Percentiles rank a stretch among this genome's conserved stretches.
Evolutionary conservation across 208 protist species (phyloP).

Genomic region (Trypanosoma lewisi): DNA sequence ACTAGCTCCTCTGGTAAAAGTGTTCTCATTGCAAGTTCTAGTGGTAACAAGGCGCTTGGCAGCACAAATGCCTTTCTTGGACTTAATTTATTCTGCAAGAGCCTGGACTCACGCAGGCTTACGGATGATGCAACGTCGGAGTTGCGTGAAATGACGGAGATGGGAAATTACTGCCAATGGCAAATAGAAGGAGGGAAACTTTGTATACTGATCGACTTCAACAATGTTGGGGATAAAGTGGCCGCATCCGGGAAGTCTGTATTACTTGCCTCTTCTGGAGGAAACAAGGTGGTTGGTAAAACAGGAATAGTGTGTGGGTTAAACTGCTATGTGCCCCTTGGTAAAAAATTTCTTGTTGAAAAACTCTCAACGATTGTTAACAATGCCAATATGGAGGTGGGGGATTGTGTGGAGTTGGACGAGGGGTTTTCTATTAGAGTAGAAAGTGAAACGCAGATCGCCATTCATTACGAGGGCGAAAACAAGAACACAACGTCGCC

Average conservation of each 20-base stretch:
- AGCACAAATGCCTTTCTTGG: slow-evolving; percentile 65
- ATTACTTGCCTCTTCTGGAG: slow-evolving; percentile 58
- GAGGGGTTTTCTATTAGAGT: slow-evolving; percentile 39
- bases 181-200: slow-evolving; percentile 35
- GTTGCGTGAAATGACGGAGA: slow-evolving; percentile 33
- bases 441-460: slow-evolving; percentile 15
- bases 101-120: slow-evolving; percentile 35
- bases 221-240: slow-evolving; percentile 30
- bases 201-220: slow-evolving; percentile 68
- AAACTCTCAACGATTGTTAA: slow-evolving; percentile 26
- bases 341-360: slow-evolving; percentile 32
- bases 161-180: slow-evolving; percentile 56
- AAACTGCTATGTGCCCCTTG: slow-evolving; percentile 58
- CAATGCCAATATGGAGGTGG: slow-evolving; percentile 22
- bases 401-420: slow-evolving; percentile 25
- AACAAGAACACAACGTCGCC: neutral
- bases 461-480: slow-evolving; percentile 12
- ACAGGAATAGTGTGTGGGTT: slow-evolving; percentile 68
- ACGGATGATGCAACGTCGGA: slow-evolving; percentile 22
- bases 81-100: slow-evolving; percentile 79
- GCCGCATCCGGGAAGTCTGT: slow-evolving; percentile 66
- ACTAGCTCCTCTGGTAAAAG: slow-evolving; percentile 63
- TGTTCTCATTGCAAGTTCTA: slow-evolving; percentile 60
- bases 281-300: slow-evolving; percentile 66
- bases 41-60: slow-evolving; percentile 79